These are phyloP conservation scores for Stylonectria norvegica DNA, from an alignment of 2,329 filamentous ascomycete species.

Conservation along the genomic window DNA sequence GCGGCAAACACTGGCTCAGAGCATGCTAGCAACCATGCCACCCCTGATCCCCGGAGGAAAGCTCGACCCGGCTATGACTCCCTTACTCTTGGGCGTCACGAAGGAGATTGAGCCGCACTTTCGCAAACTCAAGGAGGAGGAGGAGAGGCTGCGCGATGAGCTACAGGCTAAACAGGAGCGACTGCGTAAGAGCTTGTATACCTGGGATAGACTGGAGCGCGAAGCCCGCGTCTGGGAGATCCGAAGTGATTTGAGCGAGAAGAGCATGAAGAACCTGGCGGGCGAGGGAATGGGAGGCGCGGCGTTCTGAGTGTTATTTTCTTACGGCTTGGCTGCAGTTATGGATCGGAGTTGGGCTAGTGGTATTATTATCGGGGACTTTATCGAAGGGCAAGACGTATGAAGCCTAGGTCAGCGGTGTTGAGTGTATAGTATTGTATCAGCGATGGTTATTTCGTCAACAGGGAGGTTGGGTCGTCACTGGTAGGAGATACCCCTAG, in stretches of 20 bases:
- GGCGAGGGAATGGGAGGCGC: slow-evolving; percentile 55
- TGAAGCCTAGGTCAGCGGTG: too few species aligned
- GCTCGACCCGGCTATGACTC: slow-evolving; percentile 45
- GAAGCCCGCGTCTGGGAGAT: slow-evolving; percentile 54
- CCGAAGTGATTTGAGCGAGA: slow-evolving; percentile 54
- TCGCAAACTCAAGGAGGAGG: slow-evolving; percentile 53
- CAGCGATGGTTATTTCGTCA: slow-evolving; percentile 6
- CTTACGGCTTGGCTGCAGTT: not conserved
- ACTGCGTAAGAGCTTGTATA: slow-evolving; percentile 49
- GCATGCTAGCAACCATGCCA: slow-evolving; percentile 49
- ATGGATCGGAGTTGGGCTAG: slow-evolving; percentile 2
- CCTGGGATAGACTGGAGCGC: slow-evolving; percentile 53
- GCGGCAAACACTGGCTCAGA: slow-evolving; percentile 50
- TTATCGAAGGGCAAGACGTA: not conserved
- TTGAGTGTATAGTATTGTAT: slow-evolving; percentile 6
- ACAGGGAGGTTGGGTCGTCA: slow-evolving; percentile 1
- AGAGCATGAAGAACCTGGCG: slow-evolving; percentile 53
- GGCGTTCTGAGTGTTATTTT: slow-evolving; percentile 42
- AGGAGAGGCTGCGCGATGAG: slow-evolving; percentile 55
- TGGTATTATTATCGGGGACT: not conserved
- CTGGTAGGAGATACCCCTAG: slow-evolving; percentile 5
- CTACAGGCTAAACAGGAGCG: slow-evolving; percentile 52
- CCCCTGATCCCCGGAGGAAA: slow-evolving; percentile 54
- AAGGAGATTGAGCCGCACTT: slow-evolving; percentile 54
- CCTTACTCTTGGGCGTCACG: slow-evolving; percentile 45